phyloP scores from a whole-genome alignment of 2,329 filamentous ascomycete genomes.

The Ceratocystis papillata region DNA sequence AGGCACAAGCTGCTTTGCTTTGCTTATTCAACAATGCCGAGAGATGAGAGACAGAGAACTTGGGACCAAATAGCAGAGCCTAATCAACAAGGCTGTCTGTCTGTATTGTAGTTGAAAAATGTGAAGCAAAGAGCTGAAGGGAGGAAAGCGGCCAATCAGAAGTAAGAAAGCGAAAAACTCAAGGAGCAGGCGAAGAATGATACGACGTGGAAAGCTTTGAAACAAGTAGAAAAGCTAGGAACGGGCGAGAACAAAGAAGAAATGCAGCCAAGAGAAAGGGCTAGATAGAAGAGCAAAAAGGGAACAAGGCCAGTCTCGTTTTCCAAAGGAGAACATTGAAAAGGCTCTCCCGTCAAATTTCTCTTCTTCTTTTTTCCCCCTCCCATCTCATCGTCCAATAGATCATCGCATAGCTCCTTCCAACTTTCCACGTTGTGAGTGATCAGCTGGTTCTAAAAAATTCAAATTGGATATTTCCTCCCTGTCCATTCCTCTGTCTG shows the following conservation, averaged over 20 bases:
- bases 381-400: constrained; percentile 2
- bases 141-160: not conserved
- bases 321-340: not conserved
- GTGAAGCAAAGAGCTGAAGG: not conserved
- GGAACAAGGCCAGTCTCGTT: not conserved
- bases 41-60: too few relatives aligned
- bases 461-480: not conserved
- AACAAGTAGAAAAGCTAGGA: not conserved
- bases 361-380: not conserved
- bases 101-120: not conserved
- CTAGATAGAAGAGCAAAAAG: constrained; percentile 11
- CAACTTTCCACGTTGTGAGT: not conserved
- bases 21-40: too few relatives aligned
- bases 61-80: too few relatives aligned
- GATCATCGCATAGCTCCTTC: constrained; percentile 8
- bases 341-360: not conserved
- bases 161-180: not conserved
- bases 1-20: too few relatives aligned
- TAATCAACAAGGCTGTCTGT: too few relatives aligned
- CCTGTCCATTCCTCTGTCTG: not conserved
- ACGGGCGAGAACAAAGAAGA: not conserved
- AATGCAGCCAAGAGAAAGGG: not conserved
- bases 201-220: not conserved
- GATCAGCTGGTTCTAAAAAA: not conserved
- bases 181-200: not conserved